Evolutionary conservation across 805 yeast species (phyloP).

Genomic region (Ogataea dorogensis): DNA sequence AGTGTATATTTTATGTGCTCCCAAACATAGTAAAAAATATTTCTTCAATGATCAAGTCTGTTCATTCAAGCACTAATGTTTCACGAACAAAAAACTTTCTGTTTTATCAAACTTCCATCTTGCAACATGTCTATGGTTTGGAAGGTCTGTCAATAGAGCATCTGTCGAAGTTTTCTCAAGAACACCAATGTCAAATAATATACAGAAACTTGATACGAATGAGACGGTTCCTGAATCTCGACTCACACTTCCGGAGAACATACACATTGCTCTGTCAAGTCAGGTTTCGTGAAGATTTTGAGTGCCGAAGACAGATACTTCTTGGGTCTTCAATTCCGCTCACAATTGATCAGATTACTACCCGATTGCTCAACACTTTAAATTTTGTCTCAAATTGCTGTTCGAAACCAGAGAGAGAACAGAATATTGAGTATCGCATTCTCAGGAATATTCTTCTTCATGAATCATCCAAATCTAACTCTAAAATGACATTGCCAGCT

Average conservation of each 20-base stretch:
- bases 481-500: slow-evolving; percentile 2
- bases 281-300: slow-evolving; percentile 26
- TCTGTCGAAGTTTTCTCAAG: slow-evolving; percentile 11
- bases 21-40: neutral
- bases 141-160: slow-evolving; percentile 19
- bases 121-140: slow-evolving; percentile 23
- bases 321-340: slow-evolving; percentile 3
- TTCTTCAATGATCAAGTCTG: slow-evolving; percentile 1
- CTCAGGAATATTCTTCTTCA: slow-evolving; percentile 22
- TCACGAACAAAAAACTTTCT: neutral
- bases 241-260: slow-evolving; percentile 7
- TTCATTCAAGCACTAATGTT: slow-evolving; percentile 5
- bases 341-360: slow-evolving; percentile 12
- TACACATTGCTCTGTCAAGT: slow-evolving; percentile 17
- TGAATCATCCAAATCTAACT: slow-evolving; percentile 22
- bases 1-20: neutral
- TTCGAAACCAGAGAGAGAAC: slow-evolving; percentile 6
- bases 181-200: slow-evolving; percentile 11
- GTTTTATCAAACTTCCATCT: slow-evolving; percentile 13
- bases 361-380: slow-evolving; percentile 24
- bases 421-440: slow-evolving; percentile 16
- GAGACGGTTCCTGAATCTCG: slow-evolving; percentile 12
- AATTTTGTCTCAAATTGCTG: slow-evolving; percentile 29
- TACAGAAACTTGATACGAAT: slow-evolving; percentile 26
- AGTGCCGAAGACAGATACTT: slow-evolving; percentile 14